Conservation (phyloP, 2,329 filamentous ascomycete genomes). For the Fonsecaea pedrosoi region DNA sequence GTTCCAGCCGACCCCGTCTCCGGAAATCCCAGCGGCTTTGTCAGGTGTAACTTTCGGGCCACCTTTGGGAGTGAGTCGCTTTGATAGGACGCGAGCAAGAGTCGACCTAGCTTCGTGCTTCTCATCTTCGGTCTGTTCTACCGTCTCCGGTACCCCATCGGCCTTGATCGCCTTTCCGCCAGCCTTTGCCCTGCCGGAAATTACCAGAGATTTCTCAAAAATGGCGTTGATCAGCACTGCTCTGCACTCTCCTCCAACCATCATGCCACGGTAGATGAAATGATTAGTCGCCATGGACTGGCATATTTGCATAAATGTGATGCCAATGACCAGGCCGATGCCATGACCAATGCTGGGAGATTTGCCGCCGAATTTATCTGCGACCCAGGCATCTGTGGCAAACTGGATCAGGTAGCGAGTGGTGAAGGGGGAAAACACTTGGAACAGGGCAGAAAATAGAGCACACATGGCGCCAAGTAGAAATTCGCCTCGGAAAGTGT, state of each 20-base stretch:
- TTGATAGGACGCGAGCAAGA: conserved; percentile 43
- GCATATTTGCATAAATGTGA: conserved; percentile 82
- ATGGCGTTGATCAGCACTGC: conserved; percentile 84
- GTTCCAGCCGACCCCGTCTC: conserved; percentile 82
- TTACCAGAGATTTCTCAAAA: conserved; percentile 89
- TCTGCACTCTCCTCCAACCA: conserved; percentile 82
- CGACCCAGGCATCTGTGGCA: conserved; percentile 77
- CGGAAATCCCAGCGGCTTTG: conserved; percentile 59
- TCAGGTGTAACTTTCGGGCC: conserved; percentile 50
- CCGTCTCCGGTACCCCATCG: conserved; percentile 59
- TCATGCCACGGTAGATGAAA: conserved; percentile 91
- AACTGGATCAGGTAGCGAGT: conserved; percentile 87
- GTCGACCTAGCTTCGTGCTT: conserved; percentile 43
- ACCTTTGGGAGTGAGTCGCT: conserved; percentile 48
- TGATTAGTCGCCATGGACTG: conserved; percentile 85
- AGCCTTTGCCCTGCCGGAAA: conserved; percentile 86
- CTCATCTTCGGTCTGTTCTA: conserved; percentile 52
- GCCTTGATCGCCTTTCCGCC: conserved; percentile 66
- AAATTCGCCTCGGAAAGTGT: conserved; percentile 85
- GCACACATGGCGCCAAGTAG: conserved; percentile 81
- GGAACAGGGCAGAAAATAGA: conserved; percentile 71
- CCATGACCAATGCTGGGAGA: conserved; percentile 75
- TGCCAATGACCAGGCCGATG: conserved; percentile 81
- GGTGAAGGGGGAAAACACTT: conserved; percentile 84
- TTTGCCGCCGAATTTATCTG: conserved; percentile 58